Evolutionary conservation across 192 early-diverging fungal genomes (phyloP).

Genomic region (Lunasporangiospora selenospora): DNA sequence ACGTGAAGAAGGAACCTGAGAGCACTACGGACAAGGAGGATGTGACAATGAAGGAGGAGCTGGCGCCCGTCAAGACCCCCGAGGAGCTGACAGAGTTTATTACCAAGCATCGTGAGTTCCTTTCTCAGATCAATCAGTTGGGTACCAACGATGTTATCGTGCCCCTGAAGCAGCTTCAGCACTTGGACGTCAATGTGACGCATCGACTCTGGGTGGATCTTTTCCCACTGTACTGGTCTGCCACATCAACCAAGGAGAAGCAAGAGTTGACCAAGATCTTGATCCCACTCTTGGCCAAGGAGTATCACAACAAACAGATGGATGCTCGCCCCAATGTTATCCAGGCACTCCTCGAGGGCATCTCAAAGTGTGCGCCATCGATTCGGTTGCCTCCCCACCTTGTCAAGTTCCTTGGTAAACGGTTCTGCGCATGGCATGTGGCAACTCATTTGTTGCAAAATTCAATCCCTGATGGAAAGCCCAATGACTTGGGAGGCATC

Average conservation of each 20-base stretch:
- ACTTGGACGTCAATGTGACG: conserved; percentile 70
- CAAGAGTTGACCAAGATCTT: conserved; percentile 87
- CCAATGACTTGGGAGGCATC: conserved; percentile 47
- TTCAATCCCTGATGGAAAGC: conserved; percentile 52
- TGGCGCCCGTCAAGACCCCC: conserved; percentile 22
- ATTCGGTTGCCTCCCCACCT: conserved; percentile 93
- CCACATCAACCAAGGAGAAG: conserved; percentile 73
- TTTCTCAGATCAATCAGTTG: conserved; percentile 59
- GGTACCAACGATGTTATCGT: conserved; percentile 56
- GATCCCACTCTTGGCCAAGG: conserved; percentile 86
- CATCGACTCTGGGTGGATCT: conserved; percentile 83
- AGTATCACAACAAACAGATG: conserved; percentile 87
- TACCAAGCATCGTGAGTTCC: conserved; percentile 67
- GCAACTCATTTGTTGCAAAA: conserved; percentile 87
- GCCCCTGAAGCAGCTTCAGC: conserved; percentile 70
- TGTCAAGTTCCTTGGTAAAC: conserved; percentile 90
- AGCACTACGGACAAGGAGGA: too few species aligned
- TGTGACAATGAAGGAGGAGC: neutral
- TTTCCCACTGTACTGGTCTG: conserved; percentile 87
- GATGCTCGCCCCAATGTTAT: conserved; percentile 92
- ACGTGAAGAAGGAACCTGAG: too few species aligned
- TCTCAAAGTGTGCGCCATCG: conserved; percentile 72
- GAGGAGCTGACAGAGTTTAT: conserved; percentile 53
- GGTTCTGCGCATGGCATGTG: conserved; percentile 92
- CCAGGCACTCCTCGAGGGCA: conserved; percentile 88